A percentile compares a stretch with the other conserved stretches of the same genome.
phyloP scores from a whole-genome alignment of 768 basidiomycete species.

The Rhodotorula toruloides region DNA sequence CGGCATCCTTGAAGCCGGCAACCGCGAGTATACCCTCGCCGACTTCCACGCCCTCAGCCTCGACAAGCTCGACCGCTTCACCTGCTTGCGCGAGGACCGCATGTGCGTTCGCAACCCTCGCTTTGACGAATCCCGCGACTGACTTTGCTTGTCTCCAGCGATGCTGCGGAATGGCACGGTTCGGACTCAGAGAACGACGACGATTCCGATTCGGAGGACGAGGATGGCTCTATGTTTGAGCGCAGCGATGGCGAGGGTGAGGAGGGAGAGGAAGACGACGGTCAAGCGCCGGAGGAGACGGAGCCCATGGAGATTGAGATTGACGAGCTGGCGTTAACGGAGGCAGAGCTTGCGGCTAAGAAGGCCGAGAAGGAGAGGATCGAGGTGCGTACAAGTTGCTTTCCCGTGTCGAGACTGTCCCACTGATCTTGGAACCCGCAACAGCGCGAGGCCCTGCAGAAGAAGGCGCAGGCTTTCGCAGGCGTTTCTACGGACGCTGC shows the following conservation, averaged over 20 bases:
- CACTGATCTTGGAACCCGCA: not conserved
- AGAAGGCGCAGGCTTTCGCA: constrained; percentile 56
- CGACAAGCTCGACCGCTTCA: constrained; percentile 75
- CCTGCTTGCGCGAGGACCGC: constrained; percentile 67
- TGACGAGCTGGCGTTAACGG: constrained; percentile 39
- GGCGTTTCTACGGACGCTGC: constrained; percentile 52
- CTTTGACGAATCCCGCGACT: no score
- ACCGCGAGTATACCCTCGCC: constrained; percentile 79
- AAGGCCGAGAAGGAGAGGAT: constrained; percentile 20
- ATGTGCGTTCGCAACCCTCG: constrained; percentile 52
- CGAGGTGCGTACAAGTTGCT: constrained; percentile 17
- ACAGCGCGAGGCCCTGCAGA: constrained; percentile 49
- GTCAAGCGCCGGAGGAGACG: constrained; percentile 32
- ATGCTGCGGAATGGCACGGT: constrained; percentile 52
- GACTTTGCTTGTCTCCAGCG: not conserved
- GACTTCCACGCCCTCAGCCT: constrained; percentile 76
- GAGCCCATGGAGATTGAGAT: constrained; percentile 42
- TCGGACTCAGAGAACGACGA: constrained; percentile 56
- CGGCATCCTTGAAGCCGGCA: constrained; percentile 76
- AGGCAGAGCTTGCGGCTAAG: constrained; percentile 38
- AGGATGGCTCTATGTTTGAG: constrained; percentile 53
- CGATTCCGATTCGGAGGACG: constrained; percentile 50
- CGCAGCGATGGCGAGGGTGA: no score
- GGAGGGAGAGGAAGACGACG: constrained; percentile 44
- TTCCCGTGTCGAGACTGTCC: no score